Percentiles rank a stretch among this genome's conserved stretches.
Evolutionary conservation across 176 grass and related monocot genomes (phyloP).

Genomic region (Lolium perenne): DNA sequence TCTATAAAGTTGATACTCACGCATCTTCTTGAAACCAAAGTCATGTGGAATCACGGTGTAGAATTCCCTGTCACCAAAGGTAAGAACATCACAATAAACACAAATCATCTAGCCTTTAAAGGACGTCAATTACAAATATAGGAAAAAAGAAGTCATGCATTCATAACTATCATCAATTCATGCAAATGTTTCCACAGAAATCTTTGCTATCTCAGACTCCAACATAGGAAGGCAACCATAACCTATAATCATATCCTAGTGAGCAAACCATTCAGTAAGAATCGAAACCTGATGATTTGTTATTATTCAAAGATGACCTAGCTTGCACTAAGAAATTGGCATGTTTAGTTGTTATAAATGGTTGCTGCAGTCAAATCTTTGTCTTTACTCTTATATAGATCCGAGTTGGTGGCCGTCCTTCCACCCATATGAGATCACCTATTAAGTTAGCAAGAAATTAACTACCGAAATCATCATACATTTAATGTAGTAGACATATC

Average conservation of each 20-base stretch:
- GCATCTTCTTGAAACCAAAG: slow-evolving; percentile 93
- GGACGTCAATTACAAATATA: background rate
- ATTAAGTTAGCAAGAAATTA: no score
- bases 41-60: slow-evolving; percentile 98
- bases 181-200: slow-evolving; percentile 24
- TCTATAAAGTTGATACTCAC: slow-evolving; percentile 56
- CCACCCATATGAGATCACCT: no score
- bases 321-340: slow-evolving; percentile 13
- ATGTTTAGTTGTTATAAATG: background rate
- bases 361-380: background rate
- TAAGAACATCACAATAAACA: slow-evolving; percentile 22
- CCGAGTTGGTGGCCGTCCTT: no score
- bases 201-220: slow-evolving; percentile 19
- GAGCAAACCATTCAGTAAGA: background rate
- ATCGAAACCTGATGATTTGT: background rate
- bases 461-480: no score
- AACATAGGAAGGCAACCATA: slow-evolving; percentile 7
- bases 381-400: no score
- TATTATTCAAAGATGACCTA: slow-evolving; percentile 2
- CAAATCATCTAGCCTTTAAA: background rate
- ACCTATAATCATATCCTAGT: slow-evolving; percentile 10
- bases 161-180: slow-evolving; percentile 16
- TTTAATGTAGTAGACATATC: no score
- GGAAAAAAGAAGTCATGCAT: background rate
- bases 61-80: slow-evolving; percentile 54